These are phyloP conservation scores for Candida neerlandica DNA, from an alignment of 1,139 yeast species.

Conservation along the genomic window DNA sequence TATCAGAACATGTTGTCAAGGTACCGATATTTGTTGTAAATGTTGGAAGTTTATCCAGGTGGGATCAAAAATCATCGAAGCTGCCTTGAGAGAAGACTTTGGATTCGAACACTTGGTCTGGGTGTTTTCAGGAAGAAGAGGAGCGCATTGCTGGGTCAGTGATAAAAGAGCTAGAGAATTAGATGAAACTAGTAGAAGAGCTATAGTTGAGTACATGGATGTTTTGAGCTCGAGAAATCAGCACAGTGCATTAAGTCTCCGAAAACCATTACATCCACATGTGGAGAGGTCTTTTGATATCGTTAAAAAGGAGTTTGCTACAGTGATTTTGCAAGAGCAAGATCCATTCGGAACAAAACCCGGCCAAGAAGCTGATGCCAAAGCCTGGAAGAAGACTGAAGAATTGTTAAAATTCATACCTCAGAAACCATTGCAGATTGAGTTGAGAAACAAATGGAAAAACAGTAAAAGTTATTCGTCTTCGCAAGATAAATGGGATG, in stretches of 20 bases:
- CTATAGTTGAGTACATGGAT: constrained; percentile 83
- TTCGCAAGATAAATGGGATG: constrained; percentile 73
- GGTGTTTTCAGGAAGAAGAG: constrained; percentile 99
- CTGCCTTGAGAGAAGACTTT: constrained; percentile 79
- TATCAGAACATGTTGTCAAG: constrained; percentile 89
- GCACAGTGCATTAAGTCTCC: constrained; percentile 47
- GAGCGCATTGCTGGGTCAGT: constrained; percentile 98
- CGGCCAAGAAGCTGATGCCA: constrained; percentile 16
- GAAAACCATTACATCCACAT: constrained; percentile 90
- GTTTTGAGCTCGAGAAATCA: constrained; percentile 58
- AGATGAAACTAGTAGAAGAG: constrained; percentile 72
- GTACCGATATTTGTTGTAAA: constrained; percentile 79
- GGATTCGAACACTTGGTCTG: constrained; percentile 86
- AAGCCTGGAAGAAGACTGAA: constrained; percentile 47
- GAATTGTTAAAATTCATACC: constrained; percentile 64
- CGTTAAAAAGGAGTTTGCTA: constrained; percentile 63
- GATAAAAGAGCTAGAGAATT: constrained; percentile 77
- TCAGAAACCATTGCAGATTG: constrained; percentile 56
- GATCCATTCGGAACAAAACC: constrained; percentile 66
- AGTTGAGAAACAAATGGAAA: constrained; percentile 53
- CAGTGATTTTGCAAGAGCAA: constrained; percentile 74
- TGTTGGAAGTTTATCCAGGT: constrained; percentile 96
- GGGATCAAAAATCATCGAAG: constrained; percentile 75
- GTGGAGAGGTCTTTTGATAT: constrained; percentile 72
- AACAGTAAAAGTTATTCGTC: constrained; percentile 26